These are phyloP conservation scores for Ensete ventricosum DNA, from an alignment of 176 grass and related monocot species.

Conservation along the genomic window DNA sequence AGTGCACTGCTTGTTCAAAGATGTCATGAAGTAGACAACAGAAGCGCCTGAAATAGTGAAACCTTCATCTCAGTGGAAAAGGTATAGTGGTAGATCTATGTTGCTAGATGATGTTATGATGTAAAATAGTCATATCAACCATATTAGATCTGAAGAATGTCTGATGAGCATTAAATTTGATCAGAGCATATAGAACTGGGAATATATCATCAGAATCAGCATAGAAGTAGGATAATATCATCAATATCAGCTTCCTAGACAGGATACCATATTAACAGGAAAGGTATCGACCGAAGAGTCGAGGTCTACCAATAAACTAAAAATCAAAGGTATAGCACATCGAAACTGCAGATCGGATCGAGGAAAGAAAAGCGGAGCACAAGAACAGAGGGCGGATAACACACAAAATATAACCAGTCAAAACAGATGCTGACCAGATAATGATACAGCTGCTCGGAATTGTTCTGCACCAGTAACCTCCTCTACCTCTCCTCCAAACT, in stretches of 20 bases:
- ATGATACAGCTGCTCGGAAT: slow-evolving; percentile 29
- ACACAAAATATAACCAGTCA: too few species aligned
- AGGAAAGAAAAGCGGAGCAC: not conserved
- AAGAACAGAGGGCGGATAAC: too few species aligned
- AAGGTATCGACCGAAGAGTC: too few species aligned
- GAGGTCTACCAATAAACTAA: too few species aligned
- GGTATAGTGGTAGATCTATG: too few species aligned
- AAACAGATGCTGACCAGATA: slow-evolving; percentile 30
- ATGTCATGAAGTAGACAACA: slow-evolving; percentile 49
- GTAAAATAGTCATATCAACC: slow-evolving; percentile 1
- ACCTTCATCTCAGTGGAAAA: not conserved
- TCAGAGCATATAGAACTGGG: too few species aligned
- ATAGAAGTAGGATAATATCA: too few species aligned
- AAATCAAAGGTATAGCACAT: too few species aligned
- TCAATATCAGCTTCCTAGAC: too few species aligned
- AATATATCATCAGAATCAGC: too few species aligned
- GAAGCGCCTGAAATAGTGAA: slow-evolving; percentile 31
- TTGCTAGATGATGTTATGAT: not conserved
- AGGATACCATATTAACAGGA: too few species aligned
- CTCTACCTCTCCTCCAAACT: not conserved
- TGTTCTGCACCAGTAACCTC: not conserved
- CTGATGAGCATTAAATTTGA: not conserved
- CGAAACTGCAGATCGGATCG: not conserved
- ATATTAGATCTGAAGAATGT: slow-evolving; percentile 13
- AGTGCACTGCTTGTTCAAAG: slow-evolving; percentile 37